Base-by-base conservation (phyloP, 495 filamentous ascomycete genomes). In the Friedmanniomyces simplex region DNA sequence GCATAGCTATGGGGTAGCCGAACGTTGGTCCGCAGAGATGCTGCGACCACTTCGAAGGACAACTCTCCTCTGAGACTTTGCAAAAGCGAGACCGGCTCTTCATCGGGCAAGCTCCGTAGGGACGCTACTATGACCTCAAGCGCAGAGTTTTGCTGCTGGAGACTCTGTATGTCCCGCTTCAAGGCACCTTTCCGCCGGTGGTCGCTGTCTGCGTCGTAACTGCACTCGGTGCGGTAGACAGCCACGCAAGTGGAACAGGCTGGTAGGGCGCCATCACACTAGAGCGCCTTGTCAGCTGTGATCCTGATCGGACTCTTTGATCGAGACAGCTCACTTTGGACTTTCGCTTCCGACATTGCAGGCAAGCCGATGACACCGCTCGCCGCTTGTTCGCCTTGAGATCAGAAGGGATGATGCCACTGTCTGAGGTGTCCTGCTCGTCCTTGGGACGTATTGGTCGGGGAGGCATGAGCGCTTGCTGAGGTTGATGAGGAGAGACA, bases 331-430 rank as follows among this genome's bases (percentile, higher is more conserved):
- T 5, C 55, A 77, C 78, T 71, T 79, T 81, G 32, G 76, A 78
- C 55, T 81, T 81, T 42, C 78, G 70, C 55, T 70, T 78, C 32
- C 78, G 68, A 60, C 79, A 81, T 0, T 77, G 73, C 26, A 78
- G 70, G 53, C 79, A 81, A 0, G 79, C 79, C 3, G 74, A 75
- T 2, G 76, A 77, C 1, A 79, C 73, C 36, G 77, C 76, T 45
- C 73, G 57, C 18, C 76, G 71, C 62, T 72, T 73, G 53, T 46
- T 51, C 30, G 58, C 45, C 47, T 58, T 65, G 18, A 21, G 8
- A 2, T 64, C 61, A 1, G 45, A 13, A 14, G 46, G 13, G 2
- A 28, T 24, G 1, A 57, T 52, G 22, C 5, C 26, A 55, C 43
- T 52, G 6, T 60, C 52, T 34, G 57, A 20, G 1, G 48, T 46